These are phyloP conservation scores for Yarrowia osloensis DNA, from an alignment of 805 yeast genomes.

Conservation along the genomic window DNA sequence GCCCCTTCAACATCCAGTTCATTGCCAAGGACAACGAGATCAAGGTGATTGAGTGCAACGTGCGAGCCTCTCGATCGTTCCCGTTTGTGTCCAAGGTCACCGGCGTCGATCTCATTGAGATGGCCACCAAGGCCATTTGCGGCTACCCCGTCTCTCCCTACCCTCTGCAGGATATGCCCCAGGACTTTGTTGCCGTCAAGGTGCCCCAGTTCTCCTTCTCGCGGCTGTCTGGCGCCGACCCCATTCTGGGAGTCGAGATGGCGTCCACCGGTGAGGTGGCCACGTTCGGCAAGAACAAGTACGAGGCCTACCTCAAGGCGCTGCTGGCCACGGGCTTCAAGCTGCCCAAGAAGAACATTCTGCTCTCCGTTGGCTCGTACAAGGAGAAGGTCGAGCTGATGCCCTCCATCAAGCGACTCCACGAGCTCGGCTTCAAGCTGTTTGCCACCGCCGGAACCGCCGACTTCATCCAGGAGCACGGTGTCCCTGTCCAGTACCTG, in stretches of 20 bases:
- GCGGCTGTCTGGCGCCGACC: constrained; percentile 96
- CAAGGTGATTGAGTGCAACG: constrained; percentile 98
- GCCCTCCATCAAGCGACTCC: constrained; percentile 79
- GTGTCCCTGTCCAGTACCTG: constrained; percentile 89
- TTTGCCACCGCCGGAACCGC: constrained; percentile 99
- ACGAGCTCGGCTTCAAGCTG: constrained; percentile 81
- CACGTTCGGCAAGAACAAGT: constrained; percentile 91
- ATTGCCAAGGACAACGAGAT: constrained; percentile 94
- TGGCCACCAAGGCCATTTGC: constrained; percentile 95
- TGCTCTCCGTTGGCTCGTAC: constrained; percentile 92
- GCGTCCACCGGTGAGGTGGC: constrained; percentile 99
- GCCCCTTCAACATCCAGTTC: constrained; percentile 96
- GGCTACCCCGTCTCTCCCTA: constrained; percentile 86
- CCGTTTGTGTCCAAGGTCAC: constrained; percentile 98
- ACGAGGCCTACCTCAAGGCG: constrained; percentile 95
- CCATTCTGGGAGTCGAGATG: constrained; percentile 97
- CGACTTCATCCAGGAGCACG: constrained; percentile 94
- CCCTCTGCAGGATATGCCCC: constrained; percentile 86
- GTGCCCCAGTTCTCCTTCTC: constrained; percentile 98
- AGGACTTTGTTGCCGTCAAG: constrained; percentile 91
- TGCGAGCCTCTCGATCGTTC: constrained; percentile 98
- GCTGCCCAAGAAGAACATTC: constrained; percentile 90
- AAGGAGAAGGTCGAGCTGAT: constrained; percentile 93
- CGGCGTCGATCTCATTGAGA: constrained; percentile 92
- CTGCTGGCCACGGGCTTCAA: constrained; percentile 93